Evolutionary conservation across 2,329 filamentous ascomycete genomes (phyloP), one percentile per base, ranked within the genome.

Genomic region (Pseudogymnoascus sp.): DNA sequence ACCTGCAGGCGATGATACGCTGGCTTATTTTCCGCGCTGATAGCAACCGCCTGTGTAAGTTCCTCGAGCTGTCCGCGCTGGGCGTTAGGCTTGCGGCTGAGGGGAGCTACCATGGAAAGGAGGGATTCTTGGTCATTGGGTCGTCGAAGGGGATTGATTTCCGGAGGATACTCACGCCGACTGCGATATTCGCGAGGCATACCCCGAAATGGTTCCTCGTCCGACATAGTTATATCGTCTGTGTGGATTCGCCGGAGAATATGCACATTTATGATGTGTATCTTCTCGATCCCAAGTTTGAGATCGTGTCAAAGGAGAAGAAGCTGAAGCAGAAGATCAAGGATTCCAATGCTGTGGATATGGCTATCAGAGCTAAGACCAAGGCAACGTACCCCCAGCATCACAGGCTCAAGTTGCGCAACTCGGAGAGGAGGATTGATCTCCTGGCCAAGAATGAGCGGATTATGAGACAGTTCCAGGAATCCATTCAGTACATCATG

Each of bases 261-360:
- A 96, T 97, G 89, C 93, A 96, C 69, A 95, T 97, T 34, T 97
- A 96, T 72, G 95, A 99, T 74, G 94, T 99, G 20, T 97, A 97
- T 73, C 81, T 99, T n/a, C 90, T 97, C 25, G 94, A 99, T 71
- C 82, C 89, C 1, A 87, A 89, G 68, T 99, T 99, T 74, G 80
- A 83, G 59, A 86, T 97, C 58, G 86, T 91, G 64, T 85, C 89
- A 61, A 91, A 91, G 74, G 84, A 82, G 66, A 80, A 76, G 66
- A 80, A 81, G 63, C 71, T 81, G 14, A 79, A 77, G 66, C 76
- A 80, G 59, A 81, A 87, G 67, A 82, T 84, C 14, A 87, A 83
- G 68, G 82, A 82, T 38, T n/a, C 57, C 58, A 81, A 87, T 67
- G 82, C 84, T 11, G 86, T 83, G 68, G 82, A 82, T 39, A 84